Conservation (phyloP, 2,329 filamentous ascomycete species). For the Coniella vitis region DNA sequence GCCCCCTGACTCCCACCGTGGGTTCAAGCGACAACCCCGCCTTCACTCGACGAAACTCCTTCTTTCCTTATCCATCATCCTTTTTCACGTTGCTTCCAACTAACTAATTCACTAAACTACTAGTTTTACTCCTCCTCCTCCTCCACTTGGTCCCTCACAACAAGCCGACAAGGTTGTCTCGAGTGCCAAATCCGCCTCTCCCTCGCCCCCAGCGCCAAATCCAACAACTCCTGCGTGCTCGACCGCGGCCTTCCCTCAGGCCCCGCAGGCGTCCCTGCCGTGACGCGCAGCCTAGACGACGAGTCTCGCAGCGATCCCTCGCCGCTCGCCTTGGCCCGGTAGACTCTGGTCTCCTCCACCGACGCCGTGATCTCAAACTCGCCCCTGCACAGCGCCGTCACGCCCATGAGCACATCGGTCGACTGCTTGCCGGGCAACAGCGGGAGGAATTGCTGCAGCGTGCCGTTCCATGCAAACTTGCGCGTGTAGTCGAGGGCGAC, state of each 20-base stretch:
- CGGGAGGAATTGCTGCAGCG: constrained; percentile 68
- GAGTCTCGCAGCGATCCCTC: constrained; percentile 17
- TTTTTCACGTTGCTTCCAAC: no score
- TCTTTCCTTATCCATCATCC: no score
- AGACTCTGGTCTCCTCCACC: constrained; percentile 70
- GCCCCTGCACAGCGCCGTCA: constrained; percentile 70
- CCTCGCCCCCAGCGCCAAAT: constrained; percentile 50
- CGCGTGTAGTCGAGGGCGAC: constrained; percentile 75
- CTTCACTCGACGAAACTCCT: no score
- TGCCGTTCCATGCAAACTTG: constrained; percentile 78
- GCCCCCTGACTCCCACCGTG: no score
- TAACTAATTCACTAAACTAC: no score
- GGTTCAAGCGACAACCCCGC: no score
- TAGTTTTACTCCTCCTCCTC: not conserved
- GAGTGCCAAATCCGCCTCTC: constrained; percentile 61
- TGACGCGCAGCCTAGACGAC: constrained; percentile 18
- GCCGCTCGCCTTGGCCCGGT: constrained; percentile 24
- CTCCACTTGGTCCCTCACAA: constrained; percentile 39
- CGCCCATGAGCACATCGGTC: constrained; percentile 58
- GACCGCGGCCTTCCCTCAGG: constrained; percentile 33
- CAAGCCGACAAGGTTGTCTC: constrained; percentile 48
- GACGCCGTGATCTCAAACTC: constrained; percentile 76
- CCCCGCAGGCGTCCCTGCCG: constrained; percentile 12
- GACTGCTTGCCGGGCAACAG: constrained; percentile 51
- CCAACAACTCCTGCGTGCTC: constrained; percentile 51